Conservation (phyloP, 129 eudicot genomes). For the Rutidosis leptorrhynchoides region DNA sequence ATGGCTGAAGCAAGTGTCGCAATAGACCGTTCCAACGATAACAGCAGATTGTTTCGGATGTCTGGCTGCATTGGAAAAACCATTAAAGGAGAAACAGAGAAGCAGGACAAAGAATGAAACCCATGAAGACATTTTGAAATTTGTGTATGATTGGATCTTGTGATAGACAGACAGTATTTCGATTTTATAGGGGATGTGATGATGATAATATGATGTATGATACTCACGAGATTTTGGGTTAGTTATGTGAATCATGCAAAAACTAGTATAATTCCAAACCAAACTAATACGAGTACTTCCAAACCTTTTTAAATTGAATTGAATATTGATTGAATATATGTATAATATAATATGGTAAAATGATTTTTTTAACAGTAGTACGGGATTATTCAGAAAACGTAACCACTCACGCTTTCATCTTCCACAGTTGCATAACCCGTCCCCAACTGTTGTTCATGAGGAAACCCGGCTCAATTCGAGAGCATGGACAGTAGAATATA, state of each 20-base stretch:
- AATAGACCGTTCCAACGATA: slow-evolving; percentile 74
- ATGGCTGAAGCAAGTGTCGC: slow-evolving; percentile 72
- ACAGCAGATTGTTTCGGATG: slow-evolving; percentile 50
- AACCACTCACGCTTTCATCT: too few species aligned
- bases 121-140: slow-evolving; percentile 44
- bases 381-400: too few species aligned
- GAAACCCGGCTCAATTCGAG: too few species aligned
- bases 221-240: slow-evolving; percentile 27
- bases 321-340: too few species aligned
- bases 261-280: slow-evolving; percentile 70
- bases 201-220: too few species aligned
- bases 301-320: too few species aligned
- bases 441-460: too few species aligned
- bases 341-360: too few species aligned
- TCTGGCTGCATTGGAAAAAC: slow-evolving; percentile 32
- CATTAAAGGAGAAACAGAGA: slow-evolving; percentile 31
- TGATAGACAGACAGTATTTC: background rate
- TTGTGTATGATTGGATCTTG: slow-evolving; percentile 18
- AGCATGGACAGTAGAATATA: too few species aligned
- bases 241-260: slow-evolving; percentile 62
- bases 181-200: slow-evolving; percentile 21
- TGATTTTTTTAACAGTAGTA: too few species aligned
- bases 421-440: too few species aligned
- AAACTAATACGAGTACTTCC: too few species aligned
- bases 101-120: slow-evolving; percentile 39